These are phyloP conservation scores for Suillus spraguei DNA, from an alignment of 768 basidiomycete genomes.

Conservation along the genomic window DNA sequence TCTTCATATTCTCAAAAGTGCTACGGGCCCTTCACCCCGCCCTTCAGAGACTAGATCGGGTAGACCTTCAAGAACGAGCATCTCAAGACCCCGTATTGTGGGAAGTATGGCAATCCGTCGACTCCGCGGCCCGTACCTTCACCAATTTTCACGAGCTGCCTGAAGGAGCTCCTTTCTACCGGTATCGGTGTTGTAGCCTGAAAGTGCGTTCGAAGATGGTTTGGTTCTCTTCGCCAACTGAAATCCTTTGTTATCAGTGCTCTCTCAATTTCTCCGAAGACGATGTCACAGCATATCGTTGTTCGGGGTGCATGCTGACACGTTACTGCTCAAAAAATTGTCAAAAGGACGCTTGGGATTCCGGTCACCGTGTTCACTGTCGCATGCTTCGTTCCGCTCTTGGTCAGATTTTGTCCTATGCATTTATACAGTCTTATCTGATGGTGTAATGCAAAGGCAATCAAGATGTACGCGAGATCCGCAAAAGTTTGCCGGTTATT, in stretches of 20 bases:
- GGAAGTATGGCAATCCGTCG: conserved; percentile 6
- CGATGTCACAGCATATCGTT: conserved; percentile 5
- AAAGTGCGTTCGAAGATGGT: neutral
- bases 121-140: conserved; percentile 2
- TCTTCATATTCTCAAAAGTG: conserved; percentile 8
- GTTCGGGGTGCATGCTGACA: conserved; percentile 7
- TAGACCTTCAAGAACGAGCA: conserved; percentile 1
- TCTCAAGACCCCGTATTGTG: conserved; percentile 4
- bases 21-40: conserved; percentile 5
- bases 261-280: conserved; percentile 3
- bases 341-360: conserved; percentile 7
- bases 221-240: neutral
- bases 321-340: conserved; percentile 7
- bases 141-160: conserved; percentile 9
- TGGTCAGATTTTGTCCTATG: neutral
- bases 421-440: neutral
- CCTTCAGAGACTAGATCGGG: conserved; percentile 6
- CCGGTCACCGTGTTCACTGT: conserved; percentile 4
- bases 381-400: conserved; percentile 4
- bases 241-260: neutral
- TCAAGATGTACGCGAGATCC: conserved; percentile 7
- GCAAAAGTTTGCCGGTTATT: conserved; percentile 8
- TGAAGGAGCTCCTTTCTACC: conserved; percentile 9
- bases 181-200: neutral
- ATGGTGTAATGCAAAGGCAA: neutral